phyloP scores from a whole-genome alignment of 176 grass and related monocot genomes.

The Pontederia paniculata region DNA sequence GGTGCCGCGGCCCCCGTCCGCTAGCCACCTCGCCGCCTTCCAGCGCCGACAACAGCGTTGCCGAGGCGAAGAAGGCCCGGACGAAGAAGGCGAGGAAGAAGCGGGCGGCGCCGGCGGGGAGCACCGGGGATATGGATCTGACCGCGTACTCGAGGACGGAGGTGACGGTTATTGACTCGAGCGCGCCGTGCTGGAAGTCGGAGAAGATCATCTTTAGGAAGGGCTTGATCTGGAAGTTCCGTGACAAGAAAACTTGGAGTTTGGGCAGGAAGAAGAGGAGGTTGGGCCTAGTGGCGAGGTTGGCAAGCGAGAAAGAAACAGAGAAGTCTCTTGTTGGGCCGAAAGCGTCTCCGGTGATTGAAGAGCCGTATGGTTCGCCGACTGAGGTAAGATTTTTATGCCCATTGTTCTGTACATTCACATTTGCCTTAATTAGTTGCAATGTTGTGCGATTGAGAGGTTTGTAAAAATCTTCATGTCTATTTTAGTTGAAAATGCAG shows the following conservation, averaged over 20 bases:
- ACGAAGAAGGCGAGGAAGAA: slow-evolving; percentile 14
- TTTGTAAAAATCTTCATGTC: too few species aligned
- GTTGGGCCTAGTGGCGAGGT: slow-evolving; percentile 24
- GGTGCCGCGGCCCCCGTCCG: slow-evolving; percentile 17
- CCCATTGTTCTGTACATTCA: too few species aligned
- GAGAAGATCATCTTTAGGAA: slow-evolving; percentile 54
- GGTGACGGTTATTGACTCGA: slow-evolving; percentile 83
- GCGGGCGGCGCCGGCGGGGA: not conserved
- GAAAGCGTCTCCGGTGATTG: not conserved
- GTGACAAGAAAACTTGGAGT: slow-evolving; percentile 30
- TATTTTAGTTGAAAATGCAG: too few species aligned
- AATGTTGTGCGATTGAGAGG: too few species aligned
- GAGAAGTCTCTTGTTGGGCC: slow-evolving; percentile 3
- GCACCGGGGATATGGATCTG: slow-evolving; percentile 15
- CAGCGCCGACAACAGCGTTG: slow-evolving; percentile 6
- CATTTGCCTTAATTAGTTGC: too few species aligned
- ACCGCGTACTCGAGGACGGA: slow-evolving; percentile 30
- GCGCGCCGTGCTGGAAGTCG: slow-evolving; percentile 52
- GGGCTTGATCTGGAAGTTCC: slow-evolving; percentile 33
- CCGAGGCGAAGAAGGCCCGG: slow-evolving; percentile 22
- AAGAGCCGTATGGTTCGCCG: not conserved
- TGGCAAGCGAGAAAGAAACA: slow-evolving; percentile 33
- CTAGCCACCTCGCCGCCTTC: slow-evolving; percentile 14
- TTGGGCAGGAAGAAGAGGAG: slow-evolving; percentile 36
- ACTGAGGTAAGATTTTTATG: not conserved